These are phyloP conservation scores for Auricularia sp. DNA, from an alignment of 768 basidiomycete species.

Conservation along the genomic window DNA sequence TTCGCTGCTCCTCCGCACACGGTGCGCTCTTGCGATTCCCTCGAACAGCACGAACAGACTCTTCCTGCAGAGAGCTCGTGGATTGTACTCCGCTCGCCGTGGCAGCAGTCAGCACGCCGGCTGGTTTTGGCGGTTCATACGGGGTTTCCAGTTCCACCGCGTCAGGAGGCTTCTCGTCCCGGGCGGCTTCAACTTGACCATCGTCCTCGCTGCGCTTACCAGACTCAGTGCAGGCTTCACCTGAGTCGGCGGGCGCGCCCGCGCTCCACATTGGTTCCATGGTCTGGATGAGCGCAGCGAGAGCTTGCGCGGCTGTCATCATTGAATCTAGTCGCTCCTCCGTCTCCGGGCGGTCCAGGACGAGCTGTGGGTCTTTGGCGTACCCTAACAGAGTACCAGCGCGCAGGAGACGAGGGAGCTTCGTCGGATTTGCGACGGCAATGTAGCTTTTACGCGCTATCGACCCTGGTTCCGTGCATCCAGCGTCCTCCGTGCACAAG, in stretches of 20 bases:
- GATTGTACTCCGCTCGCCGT: too few relatives aligned
- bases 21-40: neutral
- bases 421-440: slow-evolving; percentile 9
- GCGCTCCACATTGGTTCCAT: neutral
- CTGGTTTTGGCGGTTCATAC: too few relatives aligned
- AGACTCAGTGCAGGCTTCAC: too few relatives aligned
- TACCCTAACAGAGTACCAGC: slow-evolving; percentile 9
- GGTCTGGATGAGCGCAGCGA: neutral
- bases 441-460: neutral
- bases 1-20: neutral
- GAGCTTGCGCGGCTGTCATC: neutral
- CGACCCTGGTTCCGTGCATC: slow-evolving; percentile 4
- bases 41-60: neutral
- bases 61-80: too few relatives aligned
- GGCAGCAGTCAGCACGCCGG: too few relatives aligned
- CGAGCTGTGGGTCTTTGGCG: slow-evolving; percentile 2
- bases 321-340: neutral
- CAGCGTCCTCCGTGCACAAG: neutral
- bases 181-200: too few relatives aligned
- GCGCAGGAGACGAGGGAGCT: slow-evolving; percentile 1
- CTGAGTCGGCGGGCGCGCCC: too few relatives aligned
- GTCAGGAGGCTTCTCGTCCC: too few relatives aligned
- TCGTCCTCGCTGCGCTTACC: too few relatives aligned
- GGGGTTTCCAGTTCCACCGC: too few relatives aligned
- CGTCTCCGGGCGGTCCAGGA: slow-evolving; percentile 5